Percentiles rank a stretch among this genome's conserved stretches.
phyloP scores from a whole-genome alignment of 2,329 filamentous ascomycete genomes.

The Fusarium sp. region DNA sequence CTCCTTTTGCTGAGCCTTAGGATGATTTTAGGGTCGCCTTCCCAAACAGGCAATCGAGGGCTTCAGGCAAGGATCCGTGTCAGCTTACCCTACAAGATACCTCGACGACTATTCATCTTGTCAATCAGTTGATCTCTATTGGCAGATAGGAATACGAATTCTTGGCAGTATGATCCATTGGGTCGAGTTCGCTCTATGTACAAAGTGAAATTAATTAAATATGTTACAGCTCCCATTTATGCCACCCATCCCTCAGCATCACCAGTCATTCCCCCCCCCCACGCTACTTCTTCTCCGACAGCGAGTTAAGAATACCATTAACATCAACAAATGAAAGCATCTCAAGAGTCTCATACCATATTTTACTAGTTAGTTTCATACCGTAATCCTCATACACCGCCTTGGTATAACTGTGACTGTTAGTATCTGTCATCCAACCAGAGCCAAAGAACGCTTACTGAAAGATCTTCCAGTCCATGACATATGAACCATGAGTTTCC shows the following conservation, averaged over 20 bases:
- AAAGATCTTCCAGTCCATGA: constrained; percentile 42
- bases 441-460: constrained; percentile 27
- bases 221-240: background rate
- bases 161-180: background rate
- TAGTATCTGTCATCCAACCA: constrained; percentile 1
- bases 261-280: background rate
- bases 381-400: constrained; percentile 52
- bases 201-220: background rate
- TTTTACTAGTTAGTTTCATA: constrained; percentile 46
- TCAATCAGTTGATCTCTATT: background rate
- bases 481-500: constrained; percentile 40
- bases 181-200: no score
- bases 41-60: background rate
- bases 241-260: background rate
- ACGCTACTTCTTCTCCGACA: background rate
- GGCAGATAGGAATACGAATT: background rate
- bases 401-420: constrained; percentile 45
- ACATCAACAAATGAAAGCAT: constrained; percentile 50
- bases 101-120: background rate
- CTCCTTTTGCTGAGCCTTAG: background rate
- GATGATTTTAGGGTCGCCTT: background rate
- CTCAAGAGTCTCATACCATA: constrained; percentile 55
- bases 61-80: background rate
- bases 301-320: constrained; percentile 25
- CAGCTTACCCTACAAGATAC: background rate